Percentiles rank a stretch among this genome's conserved stretches.
Evolutionary conservation across 2,329 filamentous ascomycete species (phyloP).

Genomic region (Magnaporthiopsis poae): DNA sequence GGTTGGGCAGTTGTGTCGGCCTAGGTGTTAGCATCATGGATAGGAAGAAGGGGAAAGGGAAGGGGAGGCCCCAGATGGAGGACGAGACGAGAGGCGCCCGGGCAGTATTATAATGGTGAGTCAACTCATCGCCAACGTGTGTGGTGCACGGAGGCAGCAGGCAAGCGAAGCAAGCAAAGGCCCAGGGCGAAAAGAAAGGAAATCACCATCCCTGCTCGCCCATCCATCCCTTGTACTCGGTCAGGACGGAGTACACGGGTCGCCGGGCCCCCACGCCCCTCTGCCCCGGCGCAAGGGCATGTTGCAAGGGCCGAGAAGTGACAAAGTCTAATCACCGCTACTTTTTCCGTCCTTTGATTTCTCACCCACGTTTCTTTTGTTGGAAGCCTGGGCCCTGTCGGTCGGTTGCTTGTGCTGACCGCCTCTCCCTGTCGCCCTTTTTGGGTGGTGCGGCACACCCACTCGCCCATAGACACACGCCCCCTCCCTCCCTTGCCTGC

Average conservation of each 20-base stretch:
- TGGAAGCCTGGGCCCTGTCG: slow-evolving; percentile 1
- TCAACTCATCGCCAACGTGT: slow-evolving; percentile 1
- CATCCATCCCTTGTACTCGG: background rate
- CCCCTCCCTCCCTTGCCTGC: background rate
- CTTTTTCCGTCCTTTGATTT: slow-evolving; percentile 1
- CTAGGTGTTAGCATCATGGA: background rate
- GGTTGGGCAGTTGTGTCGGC: background rate
- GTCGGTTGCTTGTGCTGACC: slow-evolving; percentile 5
- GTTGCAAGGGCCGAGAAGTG: slow-evolving; percentile 4
- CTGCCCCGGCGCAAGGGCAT: background rate
- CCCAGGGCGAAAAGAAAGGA: background rate
- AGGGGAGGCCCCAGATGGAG: background rate
- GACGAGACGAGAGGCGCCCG: slow-evolving; percentile 4
- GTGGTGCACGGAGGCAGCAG: slow-evolving; percentile 18
- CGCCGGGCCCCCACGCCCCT: slow-evolving; percentile 6
- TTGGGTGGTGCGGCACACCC: background rate
- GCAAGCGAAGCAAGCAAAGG: background rate
- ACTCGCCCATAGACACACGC: background rate
- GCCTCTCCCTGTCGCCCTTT: slow-evolving; percentile 4
- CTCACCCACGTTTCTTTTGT: slow-evolving; percentile 1
- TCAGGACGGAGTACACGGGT: background rate
- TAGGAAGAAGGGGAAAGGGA: background rate
- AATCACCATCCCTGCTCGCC: background rate
- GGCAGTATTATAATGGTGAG: slow-evolving; percentile 7
- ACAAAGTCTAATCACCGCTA: slow-evolving; percentile 6